Conservation (phyloP, 2,329 filamentous ascomycete genomes). For the Venturia asperata region DNA sequence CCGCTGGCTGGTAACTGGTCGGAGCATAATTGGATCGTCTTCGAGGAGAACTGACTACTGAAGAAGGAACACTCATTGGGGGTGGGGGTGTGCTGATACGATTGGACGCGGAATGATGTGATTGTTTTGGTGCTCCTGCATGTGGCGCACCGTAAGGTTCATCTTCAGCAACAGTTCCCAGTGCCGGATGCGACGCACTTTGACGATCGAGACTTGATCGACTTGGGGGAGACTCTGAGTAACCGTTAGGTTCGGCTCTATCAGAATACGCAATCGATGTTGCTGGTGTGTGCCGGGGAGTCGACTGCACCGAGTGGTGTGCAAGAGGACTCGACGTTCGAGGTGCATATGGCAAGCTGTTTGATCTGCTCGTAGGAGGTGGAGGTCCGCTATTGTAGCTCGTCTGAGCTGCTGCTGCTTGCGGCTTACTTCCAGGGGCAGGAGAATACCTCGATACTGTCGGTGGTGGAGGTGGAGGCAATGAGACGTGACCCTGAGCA, state of each 20-base stretch:
- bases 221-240: background rate
- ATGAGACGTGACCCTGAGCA: background rate
- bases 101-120: background rate
- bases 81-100: constrained; percentile 22
- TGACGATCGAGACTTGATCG: background rate
- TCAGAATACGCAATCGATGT: background rate
- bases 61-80: constrained; percentile 29
- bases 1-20: constrained; percentile 5
- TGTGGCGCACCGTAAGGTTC: constrained; percentile 7
- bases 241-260: background rate
- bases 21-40: constrained; percentile 24
- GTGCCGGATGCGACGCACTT: background rate
- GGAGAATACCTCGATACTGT: constrained; percentile 37
- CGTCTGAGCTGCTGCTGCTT: constrained; percentile 14
- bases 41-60: constrained; percentile 34
- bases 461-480: constrained; percentile 28
- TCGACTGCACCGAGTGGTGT: constrained; percentile 35
- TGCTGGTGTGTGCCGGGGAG: background rate
- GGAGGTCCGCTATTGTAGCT: constrained; percentile 23
- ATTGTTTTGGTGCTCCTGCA: background rate
- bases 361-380: constrained; percentile 28
- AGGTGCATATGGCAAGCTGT: constrained; percentile 44
- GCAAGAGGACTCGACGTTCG: constrained; percentile 59
- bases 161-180: constrained; percentile 18
- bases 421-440: constrained; percentile 27